phyloP scores from a whole-genome alignment of 2,329 filamentous ascomycete genomes.

The Colletotrichum eremochloae region DNA sequence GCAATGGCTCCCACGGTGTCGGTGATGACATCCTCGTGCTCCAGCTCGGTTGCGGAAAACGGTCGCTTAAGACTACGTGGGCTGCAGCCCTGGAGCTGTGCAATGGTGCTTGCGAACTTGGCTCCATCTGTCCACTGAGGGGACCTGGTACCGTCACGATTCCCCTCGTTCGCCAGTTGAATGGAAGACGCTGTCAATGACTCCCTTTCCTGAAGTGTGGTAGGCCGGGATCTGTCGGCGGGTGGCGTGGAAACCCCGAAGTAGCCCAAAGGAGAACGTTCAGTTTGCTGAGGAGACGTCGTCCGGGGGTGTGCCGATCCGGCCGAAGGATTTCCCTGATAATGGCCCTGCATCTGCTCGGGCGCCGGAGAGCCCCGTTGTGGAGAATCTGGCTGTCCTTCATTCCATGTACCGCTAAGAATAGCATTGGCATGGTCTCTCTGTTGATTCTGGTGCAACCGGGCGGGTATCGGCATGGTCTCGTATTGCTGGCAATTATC shows the following conservation, averaged over 20 bases:
- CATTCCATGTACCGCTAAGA: constrained; percentile 71
- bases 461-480: constrained; percentile 44
- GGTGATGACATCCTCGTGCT: constrained; percentile 75
- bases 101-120: constrained; percentile 31
- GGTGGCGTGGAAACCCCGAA: constrained; percentile 42
- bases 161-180: constrained; percentile 30
- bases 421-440: constrained; percentile 69
- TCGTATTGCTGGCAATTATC: constrained; percentile 49
- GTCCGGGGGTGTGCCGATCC: constrained; percentile 22
- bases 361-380: constrained; percentile 44
- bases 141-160: constrained; percentile 41
- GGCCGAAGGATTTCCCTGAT: neutral
- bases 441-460: constrained; percentile 40
- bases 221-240: constrained; percentile 27
- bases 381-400: constrained; percentile 73
- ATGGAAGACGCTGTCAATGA: neutral
- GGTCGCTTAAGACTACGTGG: constrained; percentile 55
- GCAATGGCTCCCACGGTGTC: constrained; percentile 98
- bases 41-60: constrained; percentile 42
- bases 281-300: constrained; percentile 38
- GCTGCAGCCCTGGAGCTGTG: constrained; percentile 38
- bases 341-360: constrained; percentile 21
- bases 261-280: constrained; percentile 48
- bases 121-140: constrained; percentile 35
- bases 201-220: constrained; percentile 10